These are phyloP conservation scores for Mycena polygramma DNA, from an alignment of 768 basidiomycete species.

Conservation along the genomic window DNA sequence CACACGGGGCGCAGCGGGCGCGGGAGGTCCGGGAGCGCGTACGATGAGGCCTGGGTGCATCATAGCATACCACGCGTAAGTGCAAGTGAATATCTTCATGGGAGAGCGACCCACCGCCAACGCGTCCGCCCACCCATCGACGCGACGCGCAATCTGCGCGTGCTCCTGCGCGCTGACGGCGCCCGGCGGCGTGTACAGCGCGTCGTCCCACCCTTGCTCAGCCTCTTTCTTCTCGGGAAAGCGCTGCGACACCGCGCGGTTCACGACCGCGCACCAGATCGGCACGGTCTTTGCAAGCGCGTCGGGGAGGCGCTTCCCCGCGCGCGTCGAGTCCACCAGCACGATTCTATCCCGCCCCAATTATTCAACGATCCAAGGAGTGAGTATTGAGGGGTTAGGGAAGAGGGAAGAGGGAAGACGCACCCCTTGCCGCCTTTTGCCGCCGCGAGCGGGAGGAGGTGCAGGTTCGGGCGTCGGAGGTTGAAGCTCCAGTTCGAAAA, in stretches of 20 bases:
- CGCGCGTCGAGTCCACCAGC: slow-evolving; percentile 92
- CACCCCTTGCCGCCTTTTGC: slow-evolving; percentile 67
- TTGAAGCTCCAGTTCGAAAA: slow-evolving; percentile 89
- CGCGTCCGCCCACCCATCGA: slow-evolving; percentile 78
- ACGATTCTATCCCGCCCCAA: slow-evolving; percentile 70
- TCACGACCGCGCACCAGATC: slow-evolving; percentile 94
- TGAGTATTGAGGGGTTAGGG: too few relatives aligned
- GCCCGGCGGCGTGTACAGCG: slow-evolving; percentile 79
- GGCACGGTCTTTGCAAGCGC: slow-evolving; percentile 94
- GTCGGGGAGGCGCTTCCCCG: slow-evolving; percentile 95
- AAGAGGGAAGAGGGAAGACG: slow-evolving; percentile 34
- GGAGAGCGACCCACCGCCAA: slow-evolving; percentile 79
- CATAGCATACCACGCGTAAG: too few relatives aligned
- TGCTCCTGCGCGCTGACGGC: slow-evolving; percentile 83
- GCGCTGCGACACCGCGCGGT: slow-evolving; percentile 65
- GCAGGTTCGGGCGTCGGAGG: slow-evolving; percentile 86
- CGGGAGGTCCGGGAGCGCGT: slow-evolving; percentile 69
- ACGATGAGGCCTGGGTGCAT: slow-evolving; percentile 87
- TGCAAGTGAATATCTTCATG: too few relatives aligned
- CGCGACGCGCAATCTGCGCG: slow-evolving; percentile 73
- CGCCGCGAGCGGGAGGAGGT: slow-evolving; percentile 72
- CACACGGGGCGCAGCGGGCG: slow-evolving; percentile 88
- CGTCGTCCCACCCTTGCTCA: slow-evolving; percentile 60
- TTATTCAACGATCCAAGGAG: not conserved
- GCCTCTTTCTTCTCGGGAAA: slow-evolving; percentile 41